Percentiles rank a stretch among this genome's conserved stretches.
phyloP scores from a whole-genome alignment of 2,329 filamentous ascomycete species.

The Penicillium oxalicum region DNA sequence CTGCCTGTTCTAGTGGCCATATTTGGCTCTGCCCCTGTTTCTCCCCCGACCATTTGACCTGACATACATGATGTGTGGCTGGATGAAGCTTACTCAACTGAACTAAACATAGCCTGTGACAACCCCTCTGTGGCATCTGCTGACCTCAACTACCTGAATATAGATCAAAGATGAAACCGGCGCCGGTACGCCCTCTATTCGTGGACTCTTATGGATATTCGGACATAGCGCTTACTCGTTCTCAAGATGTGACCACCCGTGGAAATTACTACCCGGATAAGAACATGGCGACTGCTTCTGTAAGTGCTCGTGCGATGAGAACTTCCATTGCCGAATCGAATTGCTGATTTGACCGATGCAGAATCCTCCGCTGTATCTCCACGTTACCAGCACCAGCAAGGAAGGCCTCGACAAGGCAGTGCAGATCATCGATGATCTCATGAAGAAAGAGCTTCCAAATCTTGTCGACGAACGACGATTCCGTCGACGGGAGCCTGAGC shows the following conservation, averaged over 20 bases:
- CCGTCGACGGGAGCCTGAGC: conserved; percentile 70
- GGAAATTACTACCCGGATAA: conserved; percentile 97
- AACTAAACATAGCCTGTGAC: conserved; percentile 51
- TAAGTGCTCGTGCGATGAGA: conserved; percentile 46
- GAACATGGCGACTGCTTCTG: conserved; percentile 87
- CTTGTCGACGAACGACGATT: conserved; percentile 92
- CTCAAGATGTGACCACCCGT: conserved; percentile 94
- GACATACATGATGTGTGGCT: conserved; percentile 45
- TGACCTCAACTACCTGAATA: conserved; percentile 79
- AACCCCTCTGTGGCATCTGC: conserved; percentile 77
- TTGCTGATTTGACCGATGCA: conserved; percentile 32
- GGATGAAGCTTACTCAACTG: conserved; percentile 64
- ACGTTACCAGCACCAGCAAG: conserved; percentile 88
- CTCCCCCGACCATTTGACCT: conserved; percentile 18
- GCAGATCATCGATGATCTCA: conserved; percentile 83
- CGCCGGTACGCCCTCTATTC: conserved; percentile 76
- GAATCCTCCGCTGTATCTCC: conserved; percentile 91
- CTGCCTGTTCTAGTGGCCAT: conserved; percentile 28
- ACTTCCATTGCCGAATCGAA: neutral
- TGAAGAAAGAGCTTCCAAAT: conserved; percentile 92
- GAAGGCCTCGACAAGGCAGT: conserved; percentile 86
- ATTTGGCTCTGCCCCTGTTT: conserved; percentile 16
- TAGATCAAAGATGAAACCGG: conserved; percentile 99
- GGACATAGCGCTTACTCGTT: conserved; percentile 56
- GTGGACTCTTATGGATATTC: conserved; percentile 39